These are phyloP conservation scores for Cladosporium oxysporum DNA, from an alignment of 2,329 filamentous ascomycete species.

Conservation along the genomic window DNA sequence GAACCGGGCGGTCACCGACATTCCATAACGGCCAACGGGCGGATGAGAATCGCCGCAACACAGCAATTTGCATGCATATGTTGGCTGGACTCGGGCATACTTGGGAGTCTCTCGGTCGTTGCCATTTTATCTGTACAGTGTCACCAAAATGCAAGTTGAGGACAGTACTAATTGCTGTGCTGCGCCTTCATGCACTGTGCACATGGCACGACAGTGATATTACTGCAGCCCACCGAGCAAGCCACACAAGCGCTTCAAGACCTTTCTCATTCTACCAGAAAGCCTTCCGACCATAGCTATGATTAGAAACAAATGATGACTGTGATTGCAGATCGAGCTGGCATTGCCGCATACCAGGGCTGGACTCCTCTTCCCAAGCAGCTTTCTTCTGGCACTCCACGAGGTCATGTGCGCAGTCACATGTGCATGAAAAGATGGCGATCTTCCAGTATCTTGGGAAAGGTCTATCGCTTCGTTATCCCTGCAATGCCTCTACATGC, in stretches of 20 bases:
- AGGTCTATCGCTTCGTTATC: background rate
- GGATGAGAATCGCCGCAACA: background rate
- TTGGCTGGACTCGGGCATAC: background rate
- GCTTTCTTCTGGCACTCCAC: background rate
- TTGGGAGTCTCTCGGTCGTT: background rate
- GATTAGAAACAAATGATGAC: background rate
- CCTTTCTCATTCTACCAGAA: background rate
- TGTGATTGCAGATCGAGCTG: background rate
- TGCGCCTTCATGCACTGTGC: background rate
- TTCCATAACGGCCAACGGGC: background rate
- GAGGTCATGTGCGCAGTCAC: background rate
- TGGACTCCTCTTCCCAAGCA: background rate
- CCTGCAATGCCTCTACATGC: background rate
- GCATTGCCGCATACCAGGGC: background rate
- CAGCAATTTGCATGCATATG: constrained; percentile 1
- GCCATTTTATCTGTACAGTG: background rate
- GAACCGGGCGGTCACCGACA: background rate
- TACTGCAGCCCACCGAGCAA: background rate
- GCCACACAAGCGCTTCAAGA: background rate
- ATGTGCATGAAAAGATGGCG: background rate
- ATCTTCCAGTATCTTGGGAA: background rate
- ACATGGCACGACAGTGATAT: background rate
- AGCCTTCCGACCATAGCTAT: background rate
- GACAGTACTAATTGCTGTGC: background rate
- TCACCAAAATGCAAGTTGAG: background rate